A percentile compares a stretch with the other conserved stretches of the same genome.
Conservation (phyloP, 805 yeast species). For the Ogataea wickerhamii region DNA sequence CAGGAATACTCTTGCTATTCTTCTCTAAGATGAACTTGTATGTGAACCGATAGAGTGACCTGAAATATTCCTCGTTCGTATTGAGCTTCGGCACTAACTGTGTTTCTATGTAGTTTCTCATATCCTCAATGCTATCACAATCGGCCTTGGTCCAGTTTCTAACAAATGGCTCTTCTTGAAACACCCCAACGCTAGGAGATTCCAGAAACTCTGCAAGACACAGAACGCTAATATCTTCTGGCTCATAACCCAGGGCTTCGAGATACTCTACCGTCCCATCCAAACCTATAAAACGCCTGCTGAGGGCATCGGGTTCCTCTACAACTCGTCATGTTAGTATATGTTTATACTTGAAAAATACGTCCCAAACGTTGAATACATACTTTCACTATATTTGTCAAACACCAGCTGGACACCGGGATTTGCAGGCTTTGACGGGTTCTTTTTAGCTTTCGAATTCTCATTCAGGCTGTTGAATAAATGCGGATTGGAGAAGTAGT, state of each 20-base stretch:
- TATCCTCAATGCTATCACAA: constrained; percentile 36
- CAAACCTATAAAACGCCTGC: constrained; percentile 49
- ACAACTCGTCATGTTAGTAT: not conserved
- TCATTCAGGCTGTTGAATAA: constrained; percentile 10
- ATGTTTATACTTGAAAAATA: not conserved
- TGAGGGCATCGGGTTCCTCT: constrained; percentile 23
- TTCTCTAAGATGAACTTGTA: constrained; percentile 63
- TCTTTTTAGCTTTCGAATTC: constrained; percentile 2
- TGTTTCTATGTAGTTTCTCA: constrained; percentile 40
- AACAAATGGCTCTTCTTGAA: constrained; percentile 48
- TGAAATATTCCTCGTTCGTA: constrained; percentile 42
- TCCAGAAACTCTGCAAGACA: constrained; percentile 67
- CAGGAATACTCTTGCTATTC: constrained; percentile 52
- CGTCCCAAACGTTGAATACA: constrained; percentile 3
- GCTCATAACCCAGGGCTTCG: constrained; percentile 60
- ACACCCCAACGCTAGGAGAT: constrained; percentile 64
- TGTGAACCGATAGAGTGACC: constrained; percentile 63
- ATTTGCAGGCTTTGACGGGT: constrained; percentile 3
- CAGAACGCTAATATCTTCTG: constrained; percentile 72
- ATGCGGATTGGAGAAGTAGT: constrained; percentile 21
- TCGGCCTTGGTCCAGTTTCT: constrained; percentile 50
- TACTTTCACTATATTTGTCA: constrained; percentile 30
- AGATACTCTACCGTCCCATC: constrained; percentile 76
- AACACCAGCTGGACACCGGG: constrained; percentile 31
- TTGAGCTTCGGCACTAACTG: constrained; percentile 32